Evolutionary conservation across 1,284 basidiomycete genomes (phyloP), one percentile per base, ranked within the genome.

Genomic region (Rhodotorula sp.): DNA sequence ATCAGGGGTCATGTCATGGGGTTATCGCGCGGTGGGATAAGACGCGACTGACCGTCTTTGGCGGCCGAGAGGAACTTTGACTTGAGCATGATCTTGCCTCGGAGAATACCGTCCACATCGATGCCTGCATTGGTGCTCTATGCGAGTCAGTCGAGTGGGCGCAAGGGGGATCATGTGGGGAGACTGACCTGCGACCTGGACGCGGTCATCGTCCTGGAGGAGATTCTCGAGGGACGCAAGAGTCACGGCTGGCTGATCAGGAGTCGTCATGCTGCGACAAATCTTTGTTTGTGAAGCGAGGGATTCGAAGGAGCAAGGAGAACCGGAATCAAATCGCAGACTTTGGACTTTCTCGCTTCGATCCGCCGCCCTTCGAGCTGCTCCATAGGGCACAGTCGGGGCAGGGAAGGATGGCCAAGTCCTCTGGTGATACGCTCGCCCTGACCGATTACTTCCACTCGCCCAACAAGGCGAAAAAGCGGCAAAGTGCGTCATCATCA

Each of bases 1-100:
- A 18, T 34, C 29, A 31, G 43, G 10, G 29, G 29, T 29, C 29
- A 3, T 3, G 29, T 29, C 29, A 3, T 3, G 61, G 49, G 16
- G 59, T 16, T 21, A 7, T 15, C n/a, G 51, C 6, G 21, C 15
- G 39, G 56, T 23, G 7, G 29, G n/a, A 26, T 20, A 6, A 23
- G 31, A 34, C 23, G 8, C 7, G 48, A 62, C 70, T 62, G 18
- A 68, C 90, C 87, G 5, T 88, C 87, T 70, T 89, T 88, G n/a
- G 86, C 90, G 0, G 91, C 89, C 62, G 89, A 90, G 46, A 98
- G 80, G 80, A 99, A 97, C 83, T 99, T 99, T 66, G 89, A 86
- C 83, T 92, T 97, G 46, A 91, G 91, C 67, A 74, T 76, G 70
- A 76, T 65, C 66, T 69, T 98, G 61, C 95, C 95, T 61, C 95